A percentile compares a stretch with the other conserved stretches of the same genome.
These are phyloP conservation scores for Schizosaccharomyces japonicus DNA, from an alignment of 805 yeast species.

Conservation along the genomic window DNA sequence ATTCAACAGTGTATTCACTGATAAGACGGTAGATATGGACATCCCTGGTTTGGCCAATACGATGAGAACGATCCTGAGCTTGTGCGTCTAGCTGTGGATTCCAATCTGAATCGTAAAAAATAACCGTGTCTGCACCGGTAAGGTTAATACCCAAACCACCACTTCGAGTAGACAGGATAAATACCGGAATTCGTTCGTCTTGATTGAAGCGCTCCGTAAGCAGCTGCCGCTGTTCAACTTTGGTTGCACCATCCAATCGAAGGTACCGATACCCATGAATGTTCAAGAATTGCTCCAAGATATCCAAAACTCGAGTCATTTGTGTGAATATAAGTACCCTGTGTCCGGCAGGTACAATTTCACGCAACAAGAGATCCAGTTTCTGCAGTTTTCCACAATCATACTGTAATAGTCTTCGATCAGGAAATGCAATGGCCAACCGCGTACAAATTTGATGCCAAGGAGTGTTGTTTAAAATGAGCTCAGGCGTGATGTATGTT, in stretches of 20 bases:
- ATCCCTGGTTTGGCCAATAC: constrained; percentile 94
- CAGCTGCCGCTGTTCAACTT: constrained; percentile 86
- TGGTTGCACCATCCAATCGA: constrained; percentile 93
- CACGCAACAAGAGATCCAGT: constrained; percentile 48
- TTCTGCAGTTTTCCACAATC: constrained; percentile 94
- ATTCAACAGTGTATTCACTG: constrained; percentile 86
- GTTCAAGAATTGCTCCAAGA: constrained; percentile 76
- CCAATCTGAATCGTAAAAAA: constrained; percentile 94
- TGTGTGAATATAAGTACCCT: constrained; percentile 90
- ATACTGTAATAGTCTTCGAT: constrained; percentile 68
- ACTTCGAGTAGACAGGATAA: constrained; percentile 80
- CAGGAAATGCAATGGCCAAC: constrained; percentile 84
- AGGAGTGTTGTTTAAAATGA: constrained; percentile 19
- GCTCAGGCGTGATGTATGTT: neutral
- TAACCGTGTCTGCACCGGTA: constrained; percentile 85
- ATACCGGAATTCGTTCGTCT: constrained; percentile 68
- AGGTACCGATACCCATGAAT: constrained; percentile 83
- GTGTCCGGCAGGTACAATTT: constrained; percentile 67
- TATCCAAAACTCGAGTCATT: constrained; percentile 89
- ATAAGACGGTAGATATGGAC: constrained; percentile 93
- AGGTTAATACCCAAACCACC: constrained; percentile 90
- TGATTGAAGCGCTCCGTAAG: constrained; percentile 79
- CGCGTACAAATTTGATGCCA: constrained; percentile 71
- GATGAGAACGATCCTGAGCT: constrained; percentile 95
- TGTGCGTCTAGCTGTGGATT: constrained; percentile 98